Percentiles rank a stretch among this genome's conserved stretches.
phyloP scores from a whole-genome alignment of 495 filamentous ascomycete species.

The Aspergillus ellipticus region DNA sequence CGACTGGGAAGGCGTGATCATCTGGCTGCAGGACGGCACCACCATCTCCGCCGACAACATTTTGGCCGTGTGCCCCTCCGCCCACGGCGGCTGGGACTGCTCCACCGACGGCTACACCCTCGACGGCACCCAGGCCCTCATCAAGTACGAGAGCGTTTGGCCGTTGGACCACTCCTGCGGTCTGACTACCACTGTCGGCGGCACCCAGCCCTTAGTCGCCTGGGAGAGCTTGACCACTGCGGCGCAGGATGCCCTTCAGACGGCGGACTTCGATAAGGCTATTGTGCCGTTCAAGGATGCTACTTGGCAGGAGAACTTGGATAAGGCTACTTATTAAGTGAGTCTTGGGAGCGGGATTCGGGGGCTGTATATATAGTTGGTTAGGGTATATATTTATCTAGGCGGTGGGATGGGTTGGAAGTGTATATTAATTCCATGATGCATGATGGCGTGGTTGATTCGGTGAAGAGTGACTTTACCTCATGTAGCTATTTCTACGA shows the following conservation, averaged over 20 bases:
- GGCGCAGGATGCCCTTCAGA: constrained; percentile 34
- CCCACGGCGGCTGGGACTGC: constrained; percentile 51
- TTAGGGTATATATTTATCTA: background rate
- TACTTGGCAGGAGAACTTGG: constrained; percentile 38
- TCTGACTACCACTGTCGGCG: constrained; percentile 42
- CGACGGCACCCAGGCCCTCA: constrained; percentile 36
- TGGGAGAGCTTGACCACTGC: constrained; percentile 48
- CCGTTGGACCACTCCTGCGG: constrained; percentile 47
- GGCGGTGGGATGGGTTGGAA: no score
- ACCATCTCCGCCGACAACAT: constrained; percentile 40
- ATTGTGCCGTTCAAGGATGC: constrained; percentile 46
- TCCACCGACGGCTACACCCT: constrained; percentile 36
- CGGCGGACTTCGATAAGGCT: constrained; percentile 41
- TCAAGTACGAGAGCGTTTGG: constrained; percentile 47
- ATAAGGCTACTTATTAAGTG: constrained; percentile 30
- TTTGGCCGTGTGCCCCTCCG: constrained; percentile 47
- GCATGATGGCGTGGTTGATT: no score
- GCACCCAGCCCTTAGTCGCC: constrained; percentile 50
- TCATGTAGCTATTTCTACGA: no score
- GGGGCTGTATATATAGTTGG: background rate
- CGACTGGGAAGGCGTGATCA: constrained; percentile 51
- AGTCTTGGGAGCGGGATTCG: background rate
- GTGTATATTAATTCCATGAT: no score
- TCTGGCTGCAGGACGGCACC: constrained; percentile 38
- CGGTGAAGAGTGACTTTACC: no score